Evolutionary conservation across 352 stramenopile genomes (phyloP).

Genomic region (Phytophthora boehmeriae): DNA sequence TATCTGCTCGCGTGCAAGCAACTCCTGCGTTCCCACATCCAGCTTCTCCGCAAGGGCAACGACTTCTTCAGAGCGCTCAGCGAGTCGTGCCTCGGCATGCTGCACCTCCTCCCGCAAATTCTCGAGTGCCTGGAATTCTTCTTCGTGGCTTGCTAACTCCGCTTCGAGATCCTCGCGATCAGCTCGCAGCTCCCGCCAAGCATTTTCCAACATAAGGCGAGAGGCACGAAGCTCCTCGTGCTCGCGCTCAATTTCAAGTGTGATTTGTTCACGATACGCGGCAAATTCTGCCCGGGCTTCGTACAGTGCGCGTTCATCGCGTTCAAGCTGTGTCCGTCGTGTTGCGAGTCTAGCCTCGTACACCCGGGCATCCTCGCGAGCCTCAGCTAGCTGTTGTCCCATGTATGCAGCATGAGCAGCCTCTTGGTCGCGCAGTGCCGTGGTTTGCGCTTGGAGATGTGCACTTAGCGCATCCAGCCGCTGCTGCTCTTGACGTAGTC

Average conservation of each 20-base stretch:
- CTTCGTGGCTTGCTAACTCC: conserved; percentile 51
- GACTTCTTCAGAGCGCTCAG: conserved; percentile 37
- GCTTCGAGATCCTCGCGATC: conserved; percentile 50
- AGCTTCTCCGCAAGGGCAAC: conserved; percentile 30
- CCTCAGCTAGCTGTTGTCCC: conserved; percentile 42
- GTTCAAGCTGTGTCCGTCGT: conserved; percentile 44
- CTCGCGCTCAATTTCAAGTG: conserved; percentile 41
- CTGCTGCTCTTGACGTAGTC: conserved; percentile 70
- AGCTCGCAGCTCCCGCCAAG: conserved; percentile 39
- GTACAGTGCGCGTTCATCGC: conserved; percentile 54
- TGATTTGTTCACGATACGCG: conserved; percentile 52
- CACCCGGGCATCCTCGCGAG: conserved; percentile 52
- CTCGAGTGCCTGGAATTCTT: conserved; percentile 49
- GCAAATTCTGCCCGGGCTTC: conserved; percentile 57
- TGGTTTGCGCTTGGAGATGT: conserved; percentile 73
- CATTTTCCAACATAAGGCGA: conserved; percentile 34
- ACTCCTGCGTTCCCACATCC: conserved; percentile 24
- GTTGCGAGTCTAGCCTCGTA: conserved; percentile 46
- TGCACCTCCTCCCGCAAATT: conserved; percentile 35
- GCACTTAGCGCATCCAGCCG: conserved; percentile 59
- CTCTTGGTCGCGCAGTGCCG: conserved; percentile 55
- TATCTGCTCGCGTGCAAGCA: conserved; percentile 33
- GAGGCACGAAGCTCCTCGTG: conserved; percentile 37
- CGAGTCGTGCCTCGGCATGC: conserved; percentile 42
- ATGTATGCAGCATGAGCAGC: conserved; percentile 50